phyloP scores from a whole-genome alignment of 495 filamentous ascomycete species.

The Aspergillus egyptiacus region DNA sequence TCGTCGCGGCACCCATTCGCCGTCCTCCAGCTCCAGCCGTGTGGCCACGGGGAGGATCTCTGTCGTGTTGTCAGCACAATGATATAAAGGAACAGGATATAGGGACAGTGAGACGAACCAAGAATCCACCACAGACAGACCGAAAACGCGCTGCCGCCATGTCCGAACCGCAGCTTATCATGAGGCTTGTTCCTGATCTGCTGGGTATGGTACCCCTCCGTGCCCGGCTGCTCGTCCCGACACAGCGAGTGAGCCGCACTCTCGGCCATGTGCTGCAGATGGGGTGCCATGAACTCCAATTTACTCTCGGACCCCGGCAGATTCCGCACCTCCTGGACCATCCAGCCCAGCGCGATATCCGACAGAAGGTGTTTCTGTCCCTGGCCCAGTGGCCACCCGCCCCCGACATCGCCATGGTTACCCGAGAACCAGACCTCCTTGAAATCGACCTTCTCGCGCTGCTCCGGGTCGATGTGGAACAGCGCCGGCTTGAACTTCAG shows the following conservation, averaged over 20 bases:
- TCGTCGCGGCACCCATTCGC: slow-evolving; percentile 25
- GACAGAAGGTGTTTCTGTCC: slow-evolving; percentile 21
- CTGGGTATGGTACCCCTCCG: not conserved
- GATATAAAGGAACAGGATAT: too few species aligned
- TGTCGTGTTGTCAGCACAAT: slow-evolving; percentile 6
- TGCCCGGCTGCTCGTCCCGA: slow-evolving; percentile 6
- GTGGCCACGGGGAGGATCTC: slow-evolving; percentile 33
- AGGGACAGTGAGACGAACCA: slow-evolving; percentile 1
- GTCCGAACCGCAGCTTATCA: slow-evolving; percentile 15
- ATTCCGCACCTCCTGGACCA: slow-evolving; percentile 32
- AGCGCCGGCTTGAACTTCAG: slow-evolving; percentile 54
- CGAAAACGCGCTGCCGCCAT: slow-evolving; percentile 2
- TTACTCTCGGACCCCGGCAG: slow-evolving; percentile 15
- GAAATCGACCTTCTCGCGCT: slow-evolving; percentile 52
- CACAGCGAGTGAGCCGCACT: slow-evolving; percentile 4
- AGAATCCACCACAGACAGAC: slow-evolving; percentile 17
- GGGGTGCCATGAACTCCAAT: slow-evolving; percentile 6
- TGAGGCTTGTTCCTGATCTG: slow-evolving; percentile 14
- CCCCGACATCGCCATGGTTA: slow-evolving; percentile 67
- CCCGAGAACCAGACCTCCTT: slow-evolving; percentile 72
- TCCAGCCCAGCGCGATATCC: slow-evolving; percentile 37
- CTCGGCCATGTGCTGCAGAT: slow-evolving; percentile 1
- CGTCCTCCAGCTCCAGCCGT: slow-evolving; percentile 24
- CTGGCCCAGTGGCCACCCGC: slow-evolving; percentile 56
- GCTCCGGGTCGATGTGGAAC: slow-evolving; percentile 48